Conservation (phyloP, 768 basidiomycete species). For the Chalciporus chontae region DNA sequence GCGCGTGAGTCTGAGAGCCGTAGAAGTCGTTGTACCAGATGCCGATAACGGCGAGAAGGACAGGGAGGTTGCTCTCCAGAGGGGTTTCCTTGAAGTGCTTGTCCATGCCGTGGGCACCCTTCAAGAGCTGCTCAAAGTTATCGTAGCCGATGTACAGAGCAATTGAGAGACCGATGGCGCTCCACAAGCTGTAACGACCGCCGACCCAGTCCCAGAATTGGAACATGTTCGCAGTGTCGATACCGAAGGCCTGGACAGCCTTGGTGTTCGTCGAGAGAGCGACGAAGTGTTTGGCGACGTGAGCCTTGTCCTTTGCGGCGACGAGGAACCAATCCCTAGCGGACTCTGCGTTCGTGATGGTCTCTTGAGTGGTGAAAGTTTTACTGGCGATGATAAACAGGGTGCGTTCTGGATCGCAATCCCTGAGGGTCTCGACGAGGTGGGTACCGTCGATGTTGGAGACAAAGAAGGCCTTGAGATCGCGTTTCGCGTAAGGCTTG, state of each 20-base stretch:
- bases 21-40: constrained; percentile 99
- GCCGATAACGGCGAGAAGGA: constrained; percentile 83
- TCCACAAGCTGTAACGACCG: constrained; percentile 97
- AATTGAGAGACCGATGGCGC: constrained; percentile 95
- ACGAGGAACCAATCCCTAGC: constrained; percentile 94
- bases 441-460: constrained; percentile 99
- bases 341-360: constrained; percentile 95
- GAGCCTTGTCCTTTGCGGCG: constrained; percentile 77
- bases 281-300: constrained; percentile 98
- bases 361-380: constrained; percentile 99
- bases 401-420: constrained; percentile 87
- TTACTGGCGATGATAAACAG: constrained; percentile 98
- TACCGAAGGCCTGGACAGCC: constrained; percentile 92
- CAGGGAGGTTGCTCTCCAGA: constrained; percentile 88
- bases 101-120: constrained; percentile 97
- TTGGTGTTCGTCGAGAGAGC: constrained; percentile 95
- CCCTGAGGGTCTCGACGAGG: constrained; percentile 78
- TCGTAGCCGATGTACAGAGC: constrained; percentile 91
- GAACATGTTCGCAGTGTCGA: constrained; percentile 93
- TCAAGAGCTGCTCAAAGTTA: constrained; percentile 85
- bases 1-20: constrained; percentile 89
- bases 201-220: constrained; percentile 99
- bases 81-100: constrained; percentile 90
- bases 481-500: constrained; percentile 88
- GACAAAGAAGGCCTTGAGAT: constrained; percentile 84